Evolutionary conservation across 257 asterid genomes (phyloP), one percentile per base, ranked within the genome.

Genomic region (Jaltomata sinuosa): DNA sequence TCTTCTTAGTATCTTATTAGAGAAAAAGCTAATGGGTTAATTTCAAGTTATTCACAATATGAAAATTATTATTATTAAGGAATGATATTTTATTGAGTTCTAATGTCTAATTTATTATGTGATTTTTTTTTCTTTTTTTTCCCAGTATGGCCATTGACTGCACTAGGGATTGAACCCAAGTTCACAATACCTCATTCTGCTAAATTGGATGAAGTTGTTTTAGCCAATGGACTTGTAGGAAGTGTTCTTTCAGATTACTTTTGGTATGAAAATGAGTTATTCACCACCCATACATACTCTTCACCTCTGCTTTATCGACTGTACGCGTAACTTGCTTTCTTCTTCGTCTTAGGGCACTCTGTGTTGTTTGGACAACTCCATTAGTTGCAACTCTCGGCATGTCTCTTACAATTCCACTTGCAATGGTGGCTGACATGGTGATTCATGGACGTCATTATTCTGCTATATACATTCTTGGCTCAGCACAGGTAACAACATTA

Each of bases 301-400:
- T 76, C 22, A 8, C 61, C 16, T 76, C 27, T 27, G 81, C 25
- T 1, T 47, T 27, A 29, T 47, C 81, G 47, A 45, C 21, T 47
- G 1, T 45, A 74, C 71, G 67, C 49, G 68, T 11, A 4, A 76
- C 53, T 52, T 62, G 83, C 59, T 72, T 22, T 45, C 16, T 21
- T 85, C 81, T 85, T 82, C n/a, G n/a, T n/a, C 4, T 74, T 76
- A 97, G 99, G 98, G 99, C 99, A 65, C 90, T 97, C 45, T 94
- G 98, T 87, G 99, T 97, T 29, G 98, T 97, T 68, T 97, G 99
- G 99, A 97, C 99, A 62, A 97, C 98, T 45, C 99, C 99, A 7
- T 86, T 97, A 21, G 99, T 97, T 77, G 99, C 99, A 84, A 97
- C 99, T 27, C 86, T 97, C 84, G 99, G 98, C 88, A 91, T 97